These are phyloP conservation scores for Pelargonium citronellum DNA, from an alignment of 441 rosid species.

Conservation along the genomic window DNA sequence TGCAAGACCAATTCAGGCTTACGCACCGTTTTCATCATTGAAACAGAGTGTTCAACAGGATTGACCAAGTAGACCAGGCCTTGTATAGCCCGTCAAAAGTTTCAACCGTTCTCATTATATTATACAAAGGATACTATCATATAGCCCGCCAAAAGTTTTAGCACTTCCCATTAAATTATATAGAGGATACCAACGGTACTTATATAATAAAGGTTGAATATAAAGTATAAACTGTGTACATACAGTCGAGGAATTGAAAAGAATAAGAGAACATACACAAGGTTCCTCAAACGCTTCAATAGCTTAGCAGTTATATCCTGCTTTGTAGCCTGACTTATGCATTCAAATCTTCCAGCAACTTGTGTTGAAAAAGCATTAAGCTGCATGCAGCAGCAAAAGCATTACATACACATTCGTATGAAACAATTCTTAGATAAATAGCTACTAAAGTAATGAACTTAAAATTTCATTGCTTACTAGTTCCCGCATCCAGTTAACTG, in stretches of 20 bases:
- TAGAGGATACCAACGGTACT: background rate
- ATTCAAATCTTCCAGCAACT: constrained; percentile 46
- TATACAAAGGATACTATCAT: background rate
- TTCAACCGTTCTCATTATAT: background rate
- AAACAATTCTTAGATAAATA: constrained; percentile 9
- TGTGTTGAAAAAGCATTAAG: constrained; percentile 80
- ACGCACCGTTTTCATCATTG: background rate
- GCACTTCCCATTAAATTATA: background rate
- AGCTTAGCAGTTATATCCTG: constrained; percentile 62
- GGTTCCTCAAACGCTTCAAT: constrained; percentile 65
- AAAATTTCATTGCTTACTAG: constrained; percentile 42
- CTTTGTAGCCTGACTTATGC: constrained; percentile 52
- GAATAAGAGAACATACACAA: constrained; percentile 45
- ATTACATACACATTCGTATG: constrained; percentile 19
- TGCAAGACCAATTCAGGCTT: background rate
- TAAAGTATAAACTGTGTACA: constrained; percentile 1
- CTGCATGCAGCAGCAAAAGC: constrained; percentile 34
- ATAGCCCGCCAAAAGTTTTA: constrained; percentile 4
- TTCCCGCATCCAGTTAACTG: constrained; percentile 78
- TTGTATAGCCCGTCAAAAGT: background rate
- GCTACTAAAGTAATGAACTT: constrained; percentile 7
- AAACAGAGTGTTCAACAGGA: background rate
- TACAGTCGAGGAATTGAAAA: constrained; percentile 17
- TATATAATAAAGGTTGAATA: constrained; percentile 4
- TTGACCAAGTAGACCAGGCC: background rate